These are phyloP conservation scores for Syncephalastrum contaminatum DNA, from an alignment of 371 early-diverging fungal genomes.

Conservation along the genomic window DNA sequence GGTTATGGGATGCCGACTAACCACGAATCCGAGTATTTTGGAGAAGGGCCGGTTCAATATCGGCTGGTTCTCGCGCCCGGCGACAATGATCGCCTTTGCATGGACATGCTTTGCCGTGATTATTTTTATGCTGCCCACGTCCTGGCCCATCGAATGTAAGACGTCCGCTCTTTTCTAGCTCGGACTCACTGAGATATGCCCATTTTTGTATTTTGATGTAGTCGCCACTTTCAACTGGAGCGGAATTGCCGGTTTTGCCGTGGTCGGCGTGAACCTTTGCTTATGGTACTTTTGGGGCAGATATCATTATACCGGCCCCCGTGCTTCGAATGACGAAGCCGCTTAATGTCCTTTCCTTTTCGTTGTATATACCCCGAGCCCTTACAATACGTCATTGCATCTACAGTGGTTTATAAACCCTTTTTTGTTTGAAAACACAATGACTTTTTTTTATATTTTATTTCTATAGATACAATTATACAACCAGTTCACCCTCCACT, in stretches of 20 bases:
- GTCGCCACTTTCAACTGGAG: conserved; percentile 23
- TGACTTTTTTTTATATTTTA: too few species aligned
- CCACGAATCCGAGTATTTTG: conserved; percentile 10
- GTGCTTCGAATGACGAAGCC: conserved; percentile 21
- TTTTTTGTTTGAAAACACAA: too few species aligned
- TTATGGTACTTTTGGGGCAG: conserved; percentile 28
- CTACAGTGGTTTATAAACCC: too few species aligned
- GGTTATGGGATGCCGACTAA: conserved; percentile 31
- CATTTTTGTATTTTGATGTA: too few species aligned
- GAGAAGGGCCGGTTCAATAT: conserved; percentile 32
- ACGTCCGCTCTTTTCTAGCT: neutral
- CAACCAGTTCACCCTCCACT: conserved; percentile 59
- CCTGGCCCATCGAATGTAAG: conserved; percentile 38
- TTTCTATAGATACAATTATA: too few species aligned
- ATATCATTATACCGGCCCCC: conserved; percentile 28
- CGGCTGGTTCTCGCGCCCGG: conserved; percentile 23
- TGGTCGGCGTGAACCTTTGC: conserved; percentile 12
- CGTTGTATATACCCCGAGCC: too few species aligned
- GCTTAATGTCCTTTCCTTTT: too few species aligned
- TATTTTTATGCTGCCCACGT: conserved; percentile 35
- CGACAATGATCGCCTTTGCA: conserved; percentile 28
- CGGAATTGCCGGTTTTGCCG: conserved; percentile 16
- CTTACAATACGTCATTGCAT: too few species aligned
- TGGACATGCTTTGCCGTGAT: conserved; percentile 36
- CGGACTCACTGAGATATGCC: too few species aligned